Percentiles rank a stretch among this genome's conserved stretches.
phyloP scores from a whole-genome alignment of 139 green algal species.

The Chlamydomonas eustigma region DNA sequence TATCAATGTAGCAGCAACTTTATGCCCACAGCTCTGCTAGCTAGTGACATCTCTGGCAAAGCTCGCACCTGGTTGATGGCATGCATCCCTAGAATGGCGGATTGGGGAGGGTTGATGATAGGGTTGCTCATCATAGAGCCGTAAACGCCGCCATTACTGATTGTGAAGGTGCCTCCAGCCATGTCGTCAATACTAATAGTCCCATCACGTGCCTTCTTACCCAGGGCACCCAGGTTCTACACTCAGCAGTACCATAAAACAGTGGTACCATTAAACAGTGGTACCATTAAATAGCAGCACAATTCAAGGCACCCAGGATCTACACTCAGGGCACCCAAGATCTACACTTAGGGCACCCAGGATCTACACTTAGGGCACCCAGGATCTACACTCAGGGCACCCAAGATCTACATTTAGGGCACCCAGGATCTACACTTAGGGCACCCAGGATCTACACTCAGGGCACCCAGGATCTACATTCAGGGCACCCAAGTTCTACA shows the following conservation, averaged over 20 bases:
- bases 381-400: too few species aligned
- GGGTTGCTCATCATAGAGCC: slow-evolving; percentile 91
- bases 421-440: too few species aligned
- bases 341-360: too few species aligned
- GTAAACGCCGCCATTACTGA: slow-evolving; percentile 98
- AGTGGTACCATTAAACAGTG: neutral
- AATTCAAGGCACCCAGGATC: neutral
- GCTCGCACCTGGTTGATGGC: slow-evolving; percentile 78
- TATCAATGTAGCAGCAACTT: too few species aligned
- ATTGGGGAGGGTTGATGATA: slow-evolving; percentile 96
- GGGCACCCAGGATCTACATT: too few species aligned
- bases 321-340: neutral
- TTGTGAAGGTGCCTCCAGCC: slow-evolving; percentile 99
- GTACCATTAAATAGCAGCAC: neutral
- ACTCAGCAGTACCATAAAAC: neutral
- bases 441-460: too few species aligned
- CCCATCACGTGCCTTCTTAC: slow-evolving; percentile 92
- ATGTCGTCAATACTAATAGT: slow-evolving; percentile 97
- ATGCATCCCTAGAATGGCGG: slow-evolving; percentile 90
- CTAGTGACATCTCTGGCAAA: slow-evolving; percentile 69
- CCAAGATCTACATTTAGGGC: too few species aligned
- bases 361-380: too few species aligned
- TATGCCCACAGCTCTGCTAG: too few species aligned
- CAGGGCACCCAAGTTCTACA: too few species aligned
- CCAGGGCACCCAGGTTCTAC: slow-evolving; percentile 71